A percentile compares a stretch with the other conserved stretches of the same genome.
These are phyloP conservation scores for Lachancea fermentati DNA, from an alignment of 805 yeast species.

Conservation along the genomic window DNA sequence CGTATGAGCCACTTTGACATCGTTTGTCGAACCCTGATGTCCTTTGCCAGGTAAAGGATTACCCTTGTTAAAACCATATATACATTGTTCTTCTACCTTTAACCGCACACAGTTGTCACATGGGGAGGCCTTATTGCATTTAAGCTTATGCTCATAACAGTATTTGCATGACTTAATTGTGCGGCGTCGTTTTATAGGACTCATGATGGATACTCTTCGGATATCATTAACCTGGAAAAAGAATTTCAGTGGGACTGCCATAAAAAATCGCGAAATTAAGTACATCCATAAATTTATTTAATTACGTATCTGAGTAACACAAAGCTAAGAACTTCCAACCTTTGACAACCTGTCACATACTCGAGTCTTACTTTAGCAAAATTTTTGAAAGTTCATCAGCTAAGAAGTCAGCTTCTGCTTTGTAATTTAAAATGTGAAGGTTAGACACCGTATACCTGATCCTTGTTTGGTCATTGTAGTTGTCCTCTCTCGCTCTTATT, in stretches of 20 bases:
- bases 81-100: slow-evolving; percentile 12
- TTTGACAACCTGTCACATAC: no score
- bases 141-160: slow-evolving; percentile 26
- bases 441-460: slow-evolving; percentile 67
- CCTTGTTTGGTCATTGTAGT: slow-evolving; percentile 71
- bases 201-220: no score
- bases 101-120: slow-evolving; percentile 19
- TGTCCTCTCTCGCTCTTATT: slow-evolving; percentile 76
- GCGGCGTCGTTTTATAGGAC: slow-evolving; percentile 22
- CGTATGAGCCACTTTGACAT: not conserved
- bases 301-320: not conserved
- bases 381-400: slow-evolving; percentile 32
- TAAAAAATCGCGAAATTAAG: no score
- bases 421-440: slow-evolving; percentile 47
- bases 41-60: no score
- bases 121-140: slow-evolving; percentile 22
- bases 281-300: not conserved
- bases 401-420: slow-evolving; percentile 55
- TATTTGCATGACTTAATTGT: slow-evolving; percentile 23
- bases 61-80: slow-evolving; percentile 21
- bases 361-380: slow-evolving; percentile 12
- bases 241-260: no score
- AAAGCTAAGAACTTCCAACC: no score
- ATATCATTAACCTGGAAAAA: no score
- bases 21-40: no score